Percentiles rank a stretch among this genome's conserved stretches.
Evolutionary conservation across 2,329 filamentous ascomycete genomes (phyloP).

Genomic region (Neoscytalidium dimidiatum): DNA sequence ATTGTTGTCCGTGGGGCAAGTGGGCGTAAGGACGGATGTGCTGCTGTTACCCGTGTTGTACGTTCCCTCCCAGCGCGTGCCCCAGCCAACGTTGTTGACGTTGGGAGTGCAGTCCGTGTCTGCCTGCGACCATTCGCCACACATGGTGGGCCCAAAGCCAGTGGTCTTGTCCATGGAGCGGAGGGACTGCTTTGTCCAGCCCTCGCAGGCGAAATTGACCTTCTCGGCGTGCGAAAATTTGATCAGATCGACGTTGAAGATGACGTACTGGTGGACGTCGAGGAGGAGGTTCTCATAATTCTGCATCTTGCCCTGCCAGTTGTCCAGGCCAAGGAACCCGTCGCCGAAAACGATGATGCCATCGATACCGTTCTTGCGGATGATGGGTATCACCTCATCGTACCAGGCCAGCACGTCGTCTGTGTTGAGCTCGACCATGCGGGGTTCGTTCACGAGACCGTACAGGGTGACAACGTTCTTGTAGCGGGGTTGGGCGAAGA

Average conservation of each 20-base stretch:
- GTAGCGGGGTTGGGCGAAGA: conserved; percentile 93
- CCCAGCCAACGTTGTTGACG: conserved; percentile 86
- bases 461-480: conserved; percentile 91
- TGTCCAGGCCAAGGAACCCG: conserved; percentile 86
- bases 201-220: conserved; percentile 81
- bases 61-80: conserved; percentile 90
- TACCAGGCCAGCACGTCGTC: conserved; percentile 79
- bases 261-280: conserved; percentile 98
- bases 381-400: conserved; percentile 66
- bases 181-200: conserved; percentile 79
- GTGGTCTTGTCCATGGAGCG: conserved; percentile 70
- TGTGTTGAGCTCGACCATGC: conserved; percentile 69
- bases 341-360: conserved; percentile 84
- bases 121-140: conserved; percentile 96
- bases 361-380: conserved; percentile 75
- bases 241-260: conserved; percentile 91
- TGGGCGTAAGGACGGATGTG: conserved; percentile 66
- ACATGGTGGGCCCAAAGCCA: conserved; percentile 90
- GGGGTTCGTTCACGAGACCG: conserved; percentile 90
- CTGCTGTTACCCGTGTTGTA: conserved; percentile 66
- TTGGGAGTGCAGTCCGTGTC: conserved; percentile 90
- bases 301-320: conserved; percentile 85
- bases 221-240: conserved; percentile 79
- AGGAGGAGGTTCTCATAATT: conserved; percentile 73
- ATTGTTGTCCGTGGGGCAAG: conserved; percentile 68